Percentiles rank a stretch among this genome's conserved stretches.
Evolutionary conservation across 2,329 filamentous ascomycete genomes (phyloP).

Genomic region (Emericellopsis cladophorae): DNA sequence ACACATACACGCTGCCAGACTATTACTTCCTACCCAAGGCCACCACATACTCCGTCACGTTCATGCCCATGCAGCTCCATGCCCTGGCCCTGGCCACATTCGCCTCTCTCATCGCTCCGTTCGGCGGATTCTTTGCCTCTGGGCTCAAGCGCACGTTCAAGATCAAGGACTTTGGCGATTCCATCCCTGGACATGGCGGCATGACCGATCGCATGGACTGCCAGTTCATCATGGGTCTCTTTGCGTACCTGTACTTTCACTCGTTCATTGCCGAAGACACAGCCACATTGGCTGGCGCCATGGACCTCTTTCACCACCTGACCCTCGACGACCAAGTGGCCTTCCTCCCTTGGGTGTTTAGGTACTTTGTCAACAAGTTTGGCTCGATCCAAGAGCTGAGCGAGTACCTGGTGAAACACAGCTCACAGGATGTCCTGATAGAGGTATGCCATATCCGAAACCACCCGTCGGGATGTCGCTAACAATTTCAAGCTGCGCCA

Average conservation of each 20-base stretch:
- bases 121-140: slow-evolving; percentile 96
- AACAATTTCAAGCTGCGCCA: too few relatives aligned
- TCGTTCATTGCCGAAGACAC: slow-evolving; percentile 80
- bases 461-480: slow-evolving; percentile 8
- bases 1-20: slow-evolving; percentile 59
- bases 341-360: slow-evolving; percentile 50
- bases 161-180: slow-evolving; percentile 99
- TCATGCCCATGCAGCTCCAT: slow-evolving; percentile 88
- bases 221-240: slow-evolving; percentile 99
- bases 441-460: background rate
- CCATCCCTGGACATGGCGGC: slow-evolving; percentile 91
- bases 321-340: slow-evolving; percentile 82
- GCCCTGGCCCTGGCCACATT: slow-evolving; percentile 84
- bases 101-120: slow-evolving; percentile 90
- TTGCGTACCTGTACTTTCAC: slow-evolving; percentile 97
- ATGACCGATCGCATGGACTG: slow-evolving; percentile 99
- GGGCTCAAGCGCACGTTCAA: slow-evolving; percentile 98
- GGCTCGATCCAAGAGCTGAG: too few relatives aligned
- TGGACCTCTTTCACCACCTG: slow-evolving; percentile 63
- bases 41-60: slow-evolving; percentile 51
- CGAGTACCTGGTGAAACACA: too few relatives aligned
- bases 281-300: too few relatives aligned
- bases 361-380: slow-evolving; percentile 50
- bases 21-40: slow-evolving; percentile 57
- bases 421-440: too few relatives aligned